Base-by-base conservation (phyloP, 73 alveolate species). In the Diophrys sp. region DNA sequence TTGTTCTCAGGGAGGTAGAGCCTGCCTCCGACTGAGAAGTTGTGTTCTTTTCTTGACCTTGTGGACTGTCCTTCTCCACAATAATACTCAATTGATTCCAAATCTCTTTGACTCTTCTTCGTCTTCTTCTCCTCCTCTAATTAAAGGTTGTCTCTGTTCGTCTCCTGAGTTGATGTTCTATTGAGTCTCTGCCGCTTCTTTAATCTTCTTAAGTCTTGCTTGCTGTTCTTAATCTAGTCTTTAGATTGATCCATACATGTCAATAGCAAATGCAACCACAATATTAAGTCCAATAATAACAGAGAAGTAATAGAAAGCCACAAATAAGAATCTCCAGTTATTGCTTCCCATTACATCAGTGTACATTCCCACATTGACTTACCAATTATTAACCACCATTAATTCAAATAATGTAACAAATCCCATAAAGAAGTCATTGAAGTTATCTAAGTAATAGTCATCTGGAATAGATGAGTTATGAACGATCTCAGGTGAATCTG, bases 371-470 rank as follows among this genome's bases (percentile, higher is more conserved):
- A 89, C 88, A 71, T 71, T 87, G 31, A 90, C 71, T 29, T n/a
- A 82, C 96, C 95, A 83, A 67, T 83, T 83, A 75, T 83, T 87
- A 54, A 87, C 91, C 69, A 79, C 96, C 90, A 89, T 84, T 18
- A 74, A 57, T 69, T 75, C 91, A n/a, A 86, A 81, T 57, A 90
- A 80, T 8, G 96, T 90, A 26, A 90, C 88, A 18, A 80, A 71
- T 11, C 83, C 78, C 14, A 87, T 69, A 29, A 73, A 71, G 68
- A 87, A 77, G 74, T 90, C 96, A 44, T 90, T 90, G 81, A 90
- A 90, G 70, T 90, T 90, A 80, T 75, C 34, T 32, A 75, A 30
- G 33, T 31, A 31, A 54, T 78, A 84, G 23, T 31, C 31, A 73
- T 84, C 87, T 24, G 92, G 92, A n/a, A 83, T 77, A 66, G 92